These are phyloP conservation scores for Hemileia vastatrix DNA, from an alignment of 1,284 basidiomycete species.

Conservation along the genomic window DNA sequence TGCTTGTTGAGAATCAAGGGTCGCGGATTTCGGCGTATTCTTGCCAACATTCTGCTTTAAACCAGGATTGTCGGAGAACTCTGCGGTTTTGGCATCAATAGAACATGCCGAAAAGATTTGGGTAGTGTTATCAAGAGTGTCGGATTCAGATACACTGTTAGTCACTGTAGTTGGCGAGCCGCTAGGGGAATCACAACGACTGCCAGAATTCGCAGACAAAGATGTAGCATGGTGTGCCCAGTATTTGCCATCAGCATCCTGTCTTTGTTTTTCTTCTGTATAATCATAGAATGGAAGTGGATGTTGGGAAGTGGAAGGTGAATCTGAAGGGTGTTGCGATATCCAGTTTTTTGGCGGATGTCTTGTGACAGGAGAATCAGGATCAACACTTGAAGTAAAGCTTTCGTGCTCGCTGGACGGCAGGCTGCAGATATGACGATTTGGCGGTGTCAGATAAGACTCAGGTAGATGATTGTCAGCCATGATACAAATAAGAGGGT, in stretches of 20 bases:
- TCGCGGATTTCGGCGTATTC: background rate
- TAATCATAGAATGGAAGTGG: slow-evolving; percentile 24
- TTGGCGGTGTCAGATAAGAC: too few relatives aligned
- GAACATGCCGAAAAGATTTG: background rate
- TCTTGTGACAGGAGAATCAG: too few relatives aligned
- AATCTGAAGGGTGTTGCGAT: too few relatives aligned
- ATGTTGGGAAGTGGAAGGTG: too few relatives aligned
- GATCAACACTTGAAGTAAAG: too few relatives aligned
- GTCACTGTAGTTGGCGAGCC: background rate
- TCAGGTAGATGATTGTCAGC: too few relatives aligned
- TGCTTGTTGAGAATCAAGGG: background rate
- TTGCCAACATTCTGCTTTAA: background rate
- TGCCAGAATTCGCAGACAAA: too few relatives aligned
- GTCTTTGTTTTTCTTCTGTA: slow-evolving; percentile 15
- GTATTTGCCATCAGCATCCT: slow-evolving; percentile 18
- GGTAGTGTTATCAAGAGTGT: background rate
- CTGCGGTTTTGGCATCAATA: background rate
- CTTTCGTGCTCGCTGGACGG: too few relatives aligned
- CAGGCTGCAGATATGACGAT: too few relatives aligned
- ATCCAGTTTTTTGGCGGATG: too few relatives aligned
- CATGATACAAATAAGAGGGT: too few relatives aligned
- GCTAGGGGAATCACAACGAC: too few relatives aligned
- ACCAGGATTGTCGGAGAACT: background rate
- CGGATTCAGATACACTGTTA: background rate
- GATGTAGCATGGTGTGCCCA: slow-evolving; percentile 20